Conservation (phyloP, 306 rosid genomes). For the Alnus rubra region DNA sequence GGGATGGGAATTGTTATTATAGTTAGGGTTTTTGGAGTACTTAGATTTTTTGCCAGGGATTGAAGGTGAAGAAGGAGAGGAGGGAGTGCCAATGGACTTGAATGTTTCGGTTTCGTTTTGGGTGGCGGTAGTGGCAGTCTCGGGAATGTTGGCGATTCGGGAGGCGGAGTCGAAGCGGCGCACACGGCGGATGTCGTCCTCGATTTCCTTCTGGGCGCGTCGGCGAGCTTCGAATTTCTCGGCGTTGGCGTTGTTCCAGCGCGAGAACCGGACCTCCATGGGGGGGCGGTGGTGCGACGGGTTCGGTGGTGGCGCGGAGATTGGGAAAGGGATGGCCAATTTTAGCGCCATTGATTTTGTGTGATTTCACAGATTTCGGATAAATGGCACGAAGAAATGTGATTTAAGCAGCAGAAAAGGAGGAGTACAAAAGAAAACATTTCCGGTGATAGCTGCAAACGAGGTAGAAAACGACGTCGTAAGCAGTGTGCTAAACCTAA, state of each 20-base stretch:
- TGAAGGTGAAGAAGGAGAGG: slow-evolving; percentile 65
- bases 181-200: slow-evolving; percentile 66
- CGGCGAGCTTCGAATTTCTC: slow-evolving; percentile 62
- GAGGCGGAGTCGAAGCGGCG: slow-evolving; percentile 61
- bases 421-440: not conserved
- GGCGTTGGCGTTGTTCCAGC: slow-evolving; percentile 82
- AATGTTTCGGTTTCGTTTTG: slow-evolving; percentile 19
- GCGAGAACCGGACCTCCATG: slow-evolving; percentile 53
- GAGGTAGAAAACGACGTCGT: not conserved
- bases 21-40: slow-evolving; percentile 54
- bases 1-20: slow-evolving; percentile 45
- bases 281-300: slow-evolving; percentile 33
- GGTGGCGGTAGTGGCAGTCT: slow-evolving; percentile 15
- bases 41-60: slow-evolving; percentile 70
- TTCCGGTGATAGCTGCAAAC: not conserved
- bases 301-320: slow-evolving; percentile 43
- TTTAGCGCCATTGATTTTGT: slow-evolving; percentile 59
- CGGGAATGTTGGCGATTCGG: slow-evolving; percentile 27
- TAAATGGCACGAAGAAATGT: not conserved
- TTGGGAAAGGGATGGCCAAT: slow-evolving; percentile 46
- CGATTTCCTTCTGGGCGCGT: slow-evolving; percentile 58
- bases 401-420: not conserved
- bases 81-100: slow-evolving; percentile 62
- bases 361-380: not conserved
- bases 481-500: not conserved